Conservation (phyloP, 768 basidiomycete species). For the Suillus subaureus region DNA sequence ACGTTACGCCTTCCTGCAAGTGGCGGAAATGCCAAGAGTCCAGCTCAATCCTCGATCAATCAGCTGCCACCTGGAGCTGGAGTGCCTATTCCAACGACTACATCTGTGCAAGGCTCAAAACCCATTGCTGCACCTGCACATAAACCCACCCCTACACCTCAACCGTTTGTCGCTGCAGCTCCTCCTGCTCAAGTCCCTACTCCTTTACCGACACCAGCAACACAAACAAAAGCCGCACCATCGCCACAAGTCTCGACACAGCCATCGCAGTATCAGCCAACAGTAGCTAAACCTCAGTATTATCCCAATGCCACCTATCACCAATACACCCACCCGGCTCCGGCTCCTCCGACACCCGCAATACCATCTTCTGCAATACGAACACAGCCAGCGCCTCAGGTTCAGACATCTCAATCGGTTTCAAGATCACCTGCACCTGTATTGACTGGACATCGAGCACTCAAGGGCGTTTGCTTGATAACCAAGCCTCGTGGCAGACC, state of each 20-base stretch:
- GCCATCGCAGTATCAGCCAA: slow-evolving; percentile 36
- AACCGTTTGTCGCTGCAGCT: slow-evolving; percentile 21
- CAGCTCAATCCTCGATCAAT: slow-evolving; percentile 24
- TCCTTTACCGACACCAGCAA: slow-evolving; percentile 18
- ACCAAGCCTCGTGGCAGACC: slow-evolving; percentile 63
- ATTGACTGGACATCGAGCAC: slow-evolving; percentile 41
- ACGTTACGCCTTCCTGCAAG: slow-evolving; percentile 27
- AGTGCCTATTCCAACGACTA: slow-evolving; percentile 16
- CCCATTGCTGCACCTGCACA: slow-evolving; percentile 20
- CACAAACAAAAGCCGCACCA: slow-evolving; percentile 17
- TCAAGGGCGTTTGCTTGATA: slow-evolving; percentile 54
- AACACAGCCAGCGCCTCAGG: slow-evolving; percentile 9
- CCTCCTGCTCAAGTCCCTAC: slow-evolving; percentile 23
- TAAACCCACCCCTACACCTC: slow-evolving; percentile 27
- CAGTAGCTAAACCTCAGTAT: slow-evolving; percentile 28
- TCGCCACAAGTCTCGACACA: slow-evolving; percentile 37
- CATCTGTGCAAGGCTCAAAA: slow-evolving; percentile 23
- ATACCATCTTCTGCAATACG: slow-evolving; percentile 12
- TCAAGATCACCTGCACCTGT: slow-evolving; percentile 34
- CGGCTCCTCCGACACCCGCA: slow-evolving; percentile 22
- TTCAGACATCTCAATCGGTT: slow-evolving; percentile 31
- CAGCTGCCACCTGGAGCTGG: slow-evolving; percentile 20
- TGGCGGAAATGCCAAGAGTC: slow-evolving; percentile 19
- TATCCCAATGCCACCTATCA: slow-evolving; percentile 60
- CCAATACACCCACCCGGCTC: slow-evolving; percentile 27